These are phyloP conservation scores for Apiospora malaysiana DNA, from an alignment of 2,329 filamentous ascomycete genomes.

Conservation along the genomic window DNA sequence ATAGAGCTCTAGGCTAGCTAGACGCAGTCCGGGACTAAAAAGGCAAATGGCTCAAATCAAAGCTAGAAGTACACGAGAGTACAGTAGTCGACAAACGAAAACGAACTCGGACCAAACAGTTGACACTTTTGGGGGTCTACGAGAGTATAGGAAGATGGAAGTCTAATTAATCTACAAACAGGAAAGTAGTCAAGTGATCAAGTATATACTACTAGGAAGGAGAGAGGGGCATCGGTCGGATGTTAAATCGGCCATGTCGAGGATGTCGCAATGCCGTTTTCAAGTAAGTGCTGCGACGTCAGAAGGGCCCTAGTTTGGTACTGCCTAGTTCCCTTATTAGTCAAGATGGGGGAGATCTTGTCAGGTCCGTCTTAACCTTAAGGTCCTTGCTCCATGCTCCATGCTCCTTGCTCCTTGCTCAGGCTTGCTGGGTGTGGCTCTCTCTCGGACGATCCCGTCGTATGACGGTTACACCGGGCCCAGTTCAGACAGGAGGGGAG, in stretches of 20 bases:
- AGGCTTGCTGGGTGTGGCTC: background rate
- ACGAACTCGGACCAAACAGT: background rate
- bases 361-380: too few species aligned
- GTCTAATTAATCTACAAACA: background rate
- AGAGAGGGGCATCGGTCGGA: background rate
- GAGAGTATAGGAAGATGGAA: background rate
- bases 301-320: background rate
- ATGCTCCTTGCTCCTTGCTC: too few species aligned
- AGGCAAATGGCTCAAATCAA: background rate
- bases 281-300: background rate
- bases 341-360: too few species aligned
- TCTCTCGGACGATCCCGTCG: constrained; percentile 1
- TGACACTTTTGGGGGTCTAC: background rate
- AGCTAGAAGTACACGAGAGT: constrained; percentile 7
- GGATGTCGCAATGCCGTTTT: background rate
- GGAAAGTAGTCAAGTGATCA: background rate
- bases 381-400: background rate
- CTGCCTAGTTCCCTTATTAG: too few species aligned
- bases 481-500: background rate
- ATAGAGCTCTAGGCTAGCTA: background rate
- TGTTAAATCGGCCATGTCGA: background rate
- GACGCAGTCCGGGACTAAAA: background rate
- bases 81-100: background rate
- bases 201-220: background rate
- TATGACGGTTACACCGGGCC: background rate